Evolutionary conservation across 208 protist species (phyloP).

Genomic region (Leishmania guyanensis): DNA sequence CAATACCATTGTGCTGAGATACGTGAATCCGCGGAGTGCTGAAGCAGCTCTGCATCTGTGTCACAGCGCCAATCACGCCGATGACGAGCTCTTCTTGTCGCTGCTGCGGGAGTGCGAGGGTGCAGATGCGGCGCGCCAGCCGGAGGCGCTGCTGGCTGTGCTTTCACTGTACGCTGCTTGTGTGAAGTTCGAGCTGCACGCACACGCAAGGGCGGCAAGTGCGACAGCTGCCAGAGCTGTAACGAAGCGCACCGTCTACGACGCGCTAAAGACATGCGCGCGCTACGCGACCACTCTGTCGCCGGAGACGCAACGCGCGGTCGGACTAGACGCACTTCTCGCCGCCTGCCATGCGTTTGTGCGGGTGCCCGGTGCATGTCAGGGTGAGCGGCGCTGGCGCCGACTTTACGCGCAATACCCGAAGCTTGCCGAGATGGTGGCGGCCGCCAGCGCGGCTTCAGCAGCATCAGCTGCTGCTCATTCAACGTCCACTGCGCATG

Average conservation of each 20-base stretch:
- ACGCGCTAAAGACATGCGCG: slow-evolving; percentile 21
- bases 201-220: slow-evolving; percentile 20
- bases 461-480: not conserved
- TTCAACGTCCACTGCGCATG: not conserved
- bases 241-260: slow-evolving; percentile 4
- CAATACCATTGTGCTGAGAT: slow-evolving; percentile 17
- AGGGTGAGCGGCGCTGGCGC: slow-evolving; percentile 17
- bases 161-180: slow-evolving; percentile 42
- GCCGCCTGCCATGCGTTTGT: slow-evolving; percentile 9
- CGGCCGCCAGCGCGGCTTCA: not conserved
- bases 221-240: slow-evolving; percentile 1
- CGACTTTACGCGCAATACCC: slow-evolving; percentile 25
- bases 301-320: not conserved
- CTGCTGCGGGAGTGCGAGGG: slow-evolving; percentile 11
- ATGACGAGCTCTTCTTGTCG: slow-evolving; percentile 28
- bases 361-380: not conserved
- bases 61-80: slow-evolving; percentile 16
- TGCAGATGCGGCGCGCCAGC: not conserved
- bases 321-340: slow-evolving; percentile 15
- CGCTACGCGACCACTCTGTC: slow-evolving; percentile 18
- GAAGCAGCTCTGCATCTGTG: slow-evolving; percentile 38
- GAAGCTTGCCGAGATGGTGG: slow-evolving; percentile 18
- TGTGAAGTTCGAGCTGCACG: slow-evolving; percentile 31
- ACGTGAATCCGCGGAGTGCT: slow-evolving; percentile 17
- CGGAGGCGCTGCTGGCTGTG: slow-evolving; percentile 8